Conservation (phyloP, 1,139 yeast genomes). For the Pichia sp. region DNA sequence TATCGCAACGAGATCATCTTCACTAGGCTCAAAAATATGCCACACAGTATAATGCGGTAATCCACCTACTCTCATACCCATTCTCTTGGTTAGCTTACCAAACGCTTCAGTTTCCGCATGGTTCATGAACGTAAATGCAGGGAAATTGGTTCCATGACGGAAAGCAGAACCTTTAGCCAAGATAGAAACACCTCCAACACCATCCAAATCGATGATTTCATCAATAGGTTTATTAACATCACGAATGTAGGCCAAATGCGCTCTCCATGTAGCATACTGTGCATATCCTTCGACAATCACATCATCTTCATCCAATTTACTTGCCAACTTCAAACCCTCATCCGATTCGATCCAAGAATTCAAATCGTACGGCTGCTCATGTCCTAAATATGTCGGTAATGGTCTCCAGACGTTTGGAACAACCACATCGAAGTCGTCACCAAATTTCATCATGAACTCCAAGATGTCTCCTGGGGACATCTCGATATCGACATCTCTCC, state of each 20-base stretch:
- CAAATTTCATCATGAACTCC: constrained; percentile 64
- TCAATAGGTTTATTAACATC: constrained; percentile 54
- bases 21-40: constrained; percentile 86
- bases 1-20: constrained; percentile 74
- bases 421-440: constrained; percentile 61
- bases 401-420: constrained; percentile 94
- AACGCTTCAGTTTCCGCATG: constrained; percentile 91
- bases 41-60: constrained; percentile 81
- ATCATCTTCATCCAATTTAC: constrained; percentile 65
- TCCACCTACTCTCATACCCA: constrained; percentile 79
- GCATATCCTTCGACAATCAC: constrained; percentile 90
- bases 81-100: constrained; percentile 72
- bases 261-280: constrained; percentile 85
- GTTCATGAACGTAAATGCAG: constrained; percentile 78
- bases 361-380: constrained; percentile 78
- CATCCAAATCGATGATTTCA: constrained; percentile 69
- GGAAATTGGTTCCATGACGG: constrained; percentile 75
- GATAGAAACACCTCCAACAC: constrained; percentile 87
- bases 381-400: constrained; percentile 63
- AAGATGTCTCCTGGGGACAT: constrained; percentile 73
- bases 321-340: constrained; percentile 60
- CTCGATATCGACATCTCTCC: constrained; percentile 91
- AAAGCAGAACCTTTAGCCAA: constrained; percentile 74
- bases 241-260: constrained; percentile 60
- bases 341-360: constrained; percentile 86